phyloP scores from a whole-genome alignment of 2,329 filamentous ascomycete species.

The Fusarium sp. region DNA sequence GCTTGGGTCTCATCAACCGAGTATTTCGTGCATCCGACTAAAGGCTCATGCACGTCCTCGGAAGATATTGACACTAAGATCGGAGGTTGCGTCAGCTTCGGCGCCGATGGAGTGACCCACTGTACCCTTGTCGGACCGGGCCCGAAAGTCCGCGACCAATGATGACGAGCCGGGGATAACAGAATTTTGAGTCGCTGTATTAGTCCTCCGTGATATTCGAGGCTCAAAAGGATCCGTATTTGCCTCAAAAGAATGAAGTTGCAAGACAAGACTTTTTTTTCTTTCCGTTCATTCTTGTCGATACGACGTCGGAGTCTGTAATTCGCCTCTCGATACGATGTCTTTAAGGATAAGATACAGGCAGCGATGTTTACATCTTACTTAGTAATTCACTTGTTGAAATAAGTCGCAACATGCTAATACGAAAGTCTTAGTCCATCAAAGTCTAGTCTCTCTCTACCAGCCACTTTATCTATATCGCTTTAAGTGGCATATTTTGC shows the following conservation, averaged over 20 bases:
- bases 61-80: not conserved
- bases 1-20: not conserved
- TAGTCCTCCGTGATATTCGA: not conserved
- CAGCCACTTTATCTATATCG: too few relatives aligned
- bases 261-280: not conserved
- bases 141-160: not conserved
- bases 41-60: not conserved
- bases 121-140: not conserved
- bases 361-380: not conserved
- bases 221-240: not conserved
- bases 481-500: fast-evolving
- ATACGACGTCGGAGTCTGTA: fast-evolving
- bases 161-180: not conserved
- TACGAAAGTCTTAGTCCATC: fast-evolving
- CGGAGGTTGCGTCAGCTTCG: not conserved
- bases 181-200: not conserved
- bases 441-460: not conserved
- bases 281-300: fast-evolving
- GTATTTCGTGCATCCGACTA: not conserved
- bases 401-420: not conserved
- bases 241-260: not conserved
- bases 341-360: fast-evolving
- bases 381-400: not conserved
- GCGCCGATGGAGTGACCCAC: not conserved
- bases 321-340: not conserved